Evolutionary conservation across 73 alveolate species (phyloP), one percentile per base, ranked within the genome.

Genomic region (Symbiodinium natans): DNA sequence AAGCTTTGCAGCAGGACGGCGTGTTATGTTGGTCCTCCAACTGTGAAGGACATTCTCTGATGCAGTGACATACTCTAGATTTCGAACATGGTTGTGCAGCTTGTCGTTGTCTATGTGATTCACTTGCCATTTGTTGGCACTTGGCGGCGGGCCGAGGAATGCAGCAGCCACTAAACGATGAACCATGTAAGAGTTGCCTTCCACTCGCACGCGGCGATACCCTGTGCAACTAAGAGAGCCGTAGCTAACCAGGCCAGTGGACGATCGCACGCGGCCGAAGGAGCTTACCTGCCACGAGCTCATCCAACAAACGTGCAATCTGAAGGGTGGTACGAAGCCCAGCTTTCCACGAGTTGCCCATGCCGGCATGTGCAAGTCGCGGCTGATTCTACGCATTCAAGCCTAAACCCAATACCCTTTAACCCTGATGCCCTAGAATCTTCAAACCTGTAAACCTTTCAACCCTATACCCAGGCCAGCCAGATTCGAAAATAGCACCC

Each of bases 91-190:
- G 8, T 88, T 88, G 74, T 88, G 34, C 23, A 19, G 19, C 7
- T 25, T 39, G 86, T 88, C 71, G 73, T 86, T 29, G 29, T 88
- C 95, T 19, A 25, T 38, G 74, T 88, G 95, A 27, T 88, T 43
- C 8, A 68, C 86, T 36, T 88, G 95, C 95, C 95, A 88, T 27
- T 27, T 7, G 1, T 5, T 31, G 5, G 59, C 39, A 2, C 41
- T 56, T 11, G 41, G 63, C 36, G 93, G 54, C 2, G 83, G 46
- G 0, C 83, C 82, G 19, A 86, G 54, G 29, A 52, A 86, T 2
- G 94, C 43, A 6, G 42, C 42, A 9, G 68, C 94, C 31, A 87
- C 85, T 0, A 87, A 33, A 29, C 93, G 82, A 59, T 86, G 93
- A 2, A 86, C 93, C 17, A 4, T 17, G 15, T 23, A 48, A 19